Base-by-base conservation (phyloP, 345 rosid genomes). In the Eucalyptus brandiana region DNA sequence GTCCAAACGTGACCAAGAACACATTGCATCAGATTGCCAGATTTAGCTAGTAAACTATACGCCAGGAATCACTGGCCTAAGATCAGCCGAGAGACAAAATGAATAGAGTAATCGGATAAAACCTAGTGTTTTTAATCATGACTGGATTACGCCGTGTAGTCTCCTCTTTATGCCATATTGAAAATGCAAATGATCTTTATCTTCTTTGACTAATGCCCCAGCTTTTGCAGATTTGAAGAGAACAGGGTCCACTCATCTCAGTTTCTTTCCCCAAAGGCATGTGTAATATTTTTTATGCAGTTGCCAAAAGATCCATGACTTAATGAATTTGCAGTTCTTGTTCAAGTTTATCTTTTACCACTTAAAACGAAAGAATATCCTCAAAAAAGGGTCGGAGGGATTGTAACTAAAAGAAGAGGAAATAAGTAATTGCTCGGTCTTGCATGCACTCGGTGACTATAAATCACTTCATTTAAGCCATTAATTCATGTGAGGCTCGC, bases 311-410 rank as follows among this genome's bases (percentile, higher is more conserved):
- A 76, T 76, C 85, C 85, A 76, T 12, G 85, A 2, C 85, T 40
- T 40, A 23, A 40, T 76, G 45, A 12, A 40, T 76, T 76, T 76
- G 17, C 30, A 23, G 47, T 76, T 40, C 47, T 40, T 21, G 6
- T 86, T 90, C 90, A 91, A 90, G 89, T 86, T 88, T 89, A 89
- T 92, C 87, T 87, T 94, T 92, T 88, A 91, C 92, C 93, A 87
- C 92, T 37, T 40, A 49, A 32, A 40, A 51, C 76, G 16, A 17
- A 54, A 58, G 91, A 89, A 91, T 87, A 86, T 42, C 90, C 44
- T 45, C 54, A 21, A 50, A 42, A 44, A 47, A 54, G 53, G 17
- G 32, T 32, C n/a, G 69, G 13, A 69, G 34, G 12, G 19, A 32
- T 24, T 30, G 76, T 48, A 48, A 12, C 18, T 34, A 34, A 23